Conservation (phyloP, 148 eudicot species). For the Rhododendron simsii region DNA sequence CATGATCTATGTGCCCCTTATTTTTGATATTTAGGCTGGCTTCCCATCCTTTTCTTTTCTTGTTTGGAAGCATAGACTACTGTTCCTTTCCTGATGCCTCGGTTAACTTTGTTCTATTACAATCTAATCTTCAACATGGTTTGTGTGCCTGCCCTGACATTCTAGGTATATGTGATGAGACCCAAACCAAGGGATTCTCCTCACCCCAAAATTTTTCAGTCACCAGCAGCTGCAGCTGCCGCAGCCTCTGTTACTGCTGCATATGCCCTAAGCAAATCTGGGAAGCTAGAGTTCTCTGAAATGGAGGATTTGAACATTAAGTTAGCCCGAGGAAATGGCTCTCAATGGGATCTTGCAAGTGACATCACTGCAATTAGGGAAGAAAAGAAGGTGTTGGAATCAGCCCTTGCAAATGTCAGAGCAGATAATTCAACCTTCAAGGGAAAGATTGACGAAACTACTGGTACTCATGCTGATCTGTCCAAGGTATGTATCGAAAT, state of each 20-base stretch:
- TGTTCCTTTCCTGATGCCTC: not conserved
- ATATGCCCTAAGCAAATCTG: slow-evolving; percentile 60
- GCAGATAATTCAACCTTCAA: slow-evolving; percentile 58
- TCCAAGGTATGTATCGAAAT: slow-evolving; percentile 49
- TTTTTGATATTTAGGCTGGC: not conserved
- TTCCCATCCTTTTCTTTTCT: not conserved
- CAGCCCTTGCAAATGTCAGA: slow-evolving; percentile 49
- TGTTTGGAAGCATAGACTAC: not conserved
- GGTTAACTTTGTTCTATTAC: not conserved
- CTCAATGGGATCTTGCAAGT: slow-evolving; percentile 29
- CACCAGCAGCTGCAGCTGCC: slow-evolving; percentile 96
- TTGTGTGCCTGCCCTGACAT: slow-evolving; percentile 9
- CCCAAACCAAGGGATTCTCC: slow-evolving; percentile 62
- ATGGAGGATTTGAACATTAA: slow-evolving; percentile 28
- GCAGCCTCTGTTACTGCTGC: slow-evolving; percentile 99
- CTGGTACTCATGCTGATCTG: slow-evolving; percentile 59
- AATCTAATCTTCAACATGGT: slow-evolving; percentile 3
- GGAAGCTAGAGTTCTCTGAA: slow-evolving; percentile 31
- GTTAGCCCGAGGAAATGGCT: slow-evolving; percentile 23
- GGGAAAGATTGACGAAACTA: slow-evolving; percentile 65
- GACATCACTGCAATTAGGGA: slow-evolving; percentile 35
- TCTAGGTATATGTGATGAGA: slow-evolving; percentile 76
- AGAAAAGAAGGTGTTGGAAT: slow-evolving; percentile 56
- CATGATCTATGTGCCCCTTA: not conserved
- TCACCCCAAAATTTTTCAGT: slow-evolving; percentile 73